Evolutionary conservation across 805 yeast genomes (phyloP), one percentile per base, ranked within the genome.

Genomic region (Metschnikowia baotianmanensis): DNA sequence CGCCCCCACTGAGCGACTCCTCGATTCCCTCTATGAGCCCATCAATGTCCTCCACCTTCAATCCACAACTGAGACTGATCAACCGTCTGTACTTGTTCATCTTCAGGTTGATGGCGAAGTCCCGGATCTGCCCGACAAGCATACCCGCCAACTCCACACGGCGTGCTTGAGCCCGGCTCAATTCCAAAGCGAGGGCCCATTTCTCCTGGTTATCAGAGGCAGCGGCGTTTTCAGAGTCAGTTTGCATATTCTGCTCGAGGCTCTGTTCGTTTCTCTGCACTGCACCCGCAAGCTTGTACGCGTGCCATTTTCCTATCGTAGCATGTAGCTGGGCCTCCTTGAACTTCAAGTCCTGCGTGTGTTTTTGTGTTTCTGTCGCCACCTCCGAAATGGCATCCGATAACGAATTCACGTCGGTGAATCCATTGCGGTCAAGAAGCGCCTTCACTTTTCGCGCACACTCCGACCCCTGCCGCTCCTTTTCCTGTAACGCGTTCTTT

Each of bases 11-110:
- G 26, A 52, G 42, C 6, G 56, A 50, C 16, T 41, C 50, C 30
- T 43, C 53, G 19, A 91, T 85, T 16, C 91, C 96, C 50, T 86
- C 91, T 36, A 91, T 70, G 43, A 88, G 71, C 22, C 86, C 83
- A 55, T 82, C 87, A 43, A 91, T 82, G 46, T 85, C 93, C 45
- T 86, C 95, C 16, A 82, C 73, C 36, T 81, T 78, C 40, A 88
- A 72, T 2, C 87, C 95, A 58, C 95, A 85, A 34, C 87, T 77
- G 34, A 80, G 66, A 18, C 91, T 77, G 31, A 93, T 82, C 46
- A 91, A 70, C 54, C 80, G 80, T 48, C 95, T 74, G 67, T 91
- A 84, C 58, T 87, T 88, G 53, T 77, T 78, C 63, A 83, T 80
- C 50, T 75, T 78, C 18, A 69, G 65, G 40, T 75, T 78, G 47